Evolutionary conservation across 2,329 filamentous ascomycete species (phyloP).

Genomic region (Didymella glomerata): DNA sequence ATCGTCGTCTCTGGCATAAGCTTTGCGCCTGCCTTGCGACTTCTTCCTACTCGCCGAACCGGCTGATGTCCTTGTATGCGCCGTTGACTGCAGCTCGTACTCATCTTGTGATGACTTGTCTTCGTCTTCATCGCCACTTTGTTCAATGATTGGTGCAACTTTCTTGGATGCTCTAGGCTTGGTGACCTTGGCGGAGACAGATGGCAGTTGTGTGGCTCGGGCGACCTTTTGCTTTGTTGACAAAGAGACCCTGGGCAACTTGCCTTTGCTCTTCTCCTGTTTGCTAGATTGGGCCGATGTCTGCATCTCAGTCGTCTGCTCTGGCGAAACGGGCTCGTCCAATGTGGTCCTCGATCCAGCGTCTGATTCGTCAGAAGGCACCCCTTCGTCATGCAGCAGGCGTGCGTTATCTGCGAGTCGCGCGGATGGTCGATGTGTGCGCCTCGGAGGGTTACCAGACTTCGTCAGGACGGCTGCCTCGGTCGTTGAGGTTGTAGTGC

Average conservation of each 20-base stretch:
- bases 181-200: slow-evolving; percentile 13
- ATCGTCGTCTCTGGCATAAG: slow-evolving; percentile 22
- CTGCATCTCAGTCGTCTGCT: not conserved
- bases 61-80: not conserved
- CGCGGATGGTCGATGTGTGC: not conserved
- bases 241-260: slow-evolving; percentile 28
- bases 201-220: slow-evolving; percentile 12
- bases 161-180: slow-evolving; percentile 5
- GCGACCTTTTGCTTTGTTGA: slow-evolving; percentile 24
- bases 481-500: not conserved
- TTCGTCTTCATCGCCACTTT: slow-evolving; percentile 1
- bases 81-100: slow-evolving; percentile 2
- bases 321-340: not conserved
- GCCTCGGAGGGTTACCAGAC: not conserved
- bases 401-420: not conserved
- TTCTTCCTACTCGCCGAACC: slow-evolving; percentile 3
- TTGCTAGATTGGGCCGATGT: not conserved
- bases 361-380: not conserved
- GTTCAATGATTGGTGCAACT: not conserved
- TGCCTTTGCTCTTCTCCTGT: slow-evolving; percentile 21
- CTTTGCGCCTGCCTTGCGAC: slow-evolving; percentile 11
- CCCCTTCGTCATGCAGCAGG: not conserved
- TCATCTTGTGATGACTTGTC: slow-evolving; percentile 9
- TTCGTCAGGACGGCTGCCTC: not conserved
- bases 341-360: not conserved